Base-by-base conservation (phyloP, 2,329 filamentous ascomycete species). In the Plenodomus tracheiphilus region DNA sequence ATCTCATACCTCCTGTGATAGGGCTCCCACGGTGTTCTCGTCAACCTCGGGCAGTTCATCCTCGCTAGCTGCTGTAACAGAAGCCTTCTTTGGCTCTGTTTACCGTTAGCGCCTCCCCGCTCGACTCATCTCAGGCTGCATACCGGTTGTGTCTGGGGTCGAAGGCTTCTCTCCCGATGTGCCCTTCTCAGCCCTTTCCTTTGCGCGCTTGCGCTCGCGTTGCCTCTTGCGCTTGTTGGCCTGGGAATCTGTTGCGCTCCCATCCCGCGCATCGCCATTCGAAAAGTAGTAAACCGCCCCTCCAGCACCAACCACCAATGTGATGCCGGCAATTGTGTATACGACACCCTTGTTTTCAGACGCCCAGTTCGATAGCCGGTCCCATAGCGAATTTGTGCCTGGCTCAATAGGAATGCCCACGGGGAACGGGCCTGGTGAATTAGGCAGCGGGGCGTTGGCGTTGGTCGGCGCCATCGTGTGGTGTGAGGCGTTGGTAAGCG, bases 291-390 rank as follows among this genome's bases (percentile, higher is more conserved):
- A 99, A 69, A 96, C 87, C 37, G 90, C 89, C 62, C 94, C 93
- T 28, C 92, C 93, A 53, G 89, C 90, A 13, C 91, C 94, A 47
- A 96, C 89, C 37, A 97, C 91, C 40, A 96, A 83, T 45, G 93
- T 93, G 51, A 96, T 89, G 67, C 94, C 94, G 47, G 93, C 94
- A 75, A 97, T 90, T 61, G 94, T 97, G 76, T 97, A 99, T 56
- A 96, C 92, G 46, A 93, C 83, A 40, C 90, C 88, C 79, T 97
- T 97, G 78, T 99, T 92, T 73, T 97, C 93, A 2, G 91, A 89
- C 13, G 89, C 91, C 93, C 94, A 99, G 69, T 80, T 86, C 59
- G 91, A 88, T 75, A 97, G 79, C 66, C 92, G 87, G 74, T 96
- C 90, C 91, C 91, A 96, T 47, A 94, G 77, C 39, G 89, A 87